Base-by-base conservation (phyloP, 73 alveolate genomes). In the Paramecium caudatum region DNA sequence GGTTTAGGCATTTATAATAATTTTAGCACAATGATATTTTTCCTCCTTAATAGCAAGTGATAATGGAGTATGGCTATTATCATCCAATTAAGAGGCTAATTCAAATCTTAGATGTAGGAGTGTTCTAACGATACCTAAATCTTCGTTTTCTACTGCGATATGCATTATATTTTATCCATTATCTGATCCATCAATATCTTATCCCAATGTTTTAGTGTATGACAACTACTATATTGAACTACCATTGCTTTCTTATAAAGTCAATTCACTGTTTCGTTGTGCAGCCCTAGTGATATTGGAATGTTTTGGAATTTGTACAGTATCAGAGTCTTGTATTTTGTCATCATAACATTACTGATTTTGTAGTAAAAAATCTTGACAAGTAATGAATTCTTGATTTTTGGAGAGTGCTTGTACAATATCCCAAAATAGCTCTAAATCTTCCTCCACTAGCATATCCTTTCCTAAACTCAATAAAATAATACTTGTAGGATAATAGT, bases 1-100 rank as follows among this genome's bases (percentile, higher is more conserved):
- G 5, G 47, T 5, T 8, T 19, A 21, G 8, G 88, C 62, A 74
- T 74, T 74, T 5, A 74, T 74, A 0, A 74, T 1, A 4, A 74
- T 74, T 74, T 74, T 74, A 12, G 88, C 88, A 74, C 88, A 74
- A 21, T 74, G 88, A 41, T 74, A 74, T 10, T 74, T 74, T 43
- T 74, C 88, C 15, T 74, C 88, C 16, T 37, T 45, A 27, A 74
- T 74, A 15, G 88, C 88, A 17, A 41, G 43, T 41, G 69, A 41
- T 6, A 74, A 27, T 15, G 88, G 69, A 41, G 88, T 41, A 6
- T 74, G 65, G 19, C n/a, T 16, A 41, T 45, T 46, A 41, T 74
- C 88, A 74, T 74, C 88, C 32, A 74, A 37, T 74, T 17, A 41
- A n/a, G 43, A 15, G 3, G 88, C 16, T 23, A 39, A 8, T 27